Base-by-base conservation (phyloP, 164 flowering plant species). In the Cinnamomum chago region DNA sequence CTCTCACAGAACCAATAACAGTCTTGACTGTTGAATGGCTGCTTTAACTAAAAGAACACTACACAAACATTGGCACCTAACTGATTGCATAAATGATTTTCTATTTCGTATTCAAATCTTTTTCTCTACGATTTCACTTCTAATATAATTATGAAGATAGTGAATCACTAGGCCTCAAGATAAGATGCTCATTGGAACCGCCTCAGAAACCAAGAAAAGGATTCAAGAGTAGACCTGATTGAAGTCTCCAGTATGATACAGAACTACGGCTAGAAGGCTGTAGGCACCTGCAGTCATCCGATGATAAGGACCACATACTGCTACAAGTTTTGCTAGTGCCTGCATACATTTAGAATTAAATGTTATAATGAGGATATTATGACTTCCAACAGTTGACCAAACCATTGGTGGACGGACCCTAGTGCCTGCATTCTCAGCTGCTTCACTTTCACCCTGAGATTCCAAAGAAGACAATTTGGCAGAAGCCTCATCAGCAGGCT, bases 261-360 rank as follows among this genome's bases (percentile, higher is more conserved):
- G 81, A 77, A 95, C 99, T 68, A 95, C 99, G 70, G 99, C 99
- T 69, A 95, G 93, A 75, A 95, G 94, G 79, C 99, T 95, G 85
- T 93, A 95, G 69, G 99, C 99, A 75, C 99, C 99, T 10, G 99
- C 97, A 20, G 99, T 95, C 98, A 95, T 95, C 51, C 98, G 88
- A 85, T 95, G 97, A 77, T 93, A 95, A 68, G 99, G 99, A 79
- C 99, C 99, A 83, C 99, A 95, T 72, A 95, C 98, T 73, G 97
- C 95, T 35, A 95, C 94, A 58, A 95, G 90, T 84, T 93, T 95
- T 65, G 97, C 88, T 66, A 93, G 90, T 76, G 99, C 99, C 99
- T 95, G 85, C 65, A 78, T 70, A 67, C 33, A 76, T 50, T 70
- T 72, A 20, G 58, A n/a, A 52, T 7, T 14, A 11, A 58, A 25